Conservation (phyloP, 192 early-diverging fungal genomes). For the Geranomyces michiganensis region DNA sequence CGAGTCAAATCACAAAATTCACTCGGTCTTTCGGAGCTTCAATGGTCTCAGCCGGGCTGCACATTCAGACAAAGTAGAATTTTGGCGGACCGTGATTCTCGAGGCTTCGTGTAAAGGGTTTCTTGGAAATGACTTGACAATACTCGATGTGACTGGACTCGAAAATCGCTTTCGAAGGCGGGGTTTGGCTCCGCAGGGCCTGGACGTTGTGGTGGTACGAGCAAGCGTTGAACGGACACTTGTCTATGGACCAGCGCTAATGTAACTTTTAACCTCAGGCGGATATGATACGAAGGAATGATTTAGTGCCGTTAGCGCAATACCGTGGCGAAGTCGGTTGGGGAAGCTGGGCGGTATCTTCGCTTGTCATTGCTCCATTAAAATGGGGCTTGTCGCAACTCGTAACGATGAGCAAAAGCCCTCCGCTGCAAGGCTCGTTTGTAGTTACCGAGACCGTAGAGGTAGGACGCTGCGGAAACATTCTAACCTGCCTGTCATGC, state of each 20-base stretch:
- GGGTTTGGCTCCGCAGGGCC: slow-evolving; percentile 15
- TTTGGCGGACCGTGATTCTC: slow-evolving; percentile 23
- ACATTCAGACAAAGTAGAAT: slow-evolving; percentile 18
- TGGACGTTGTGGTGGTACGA: slow-evolving; percentile 29
- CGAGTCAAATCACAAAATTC: slow-evolving; percentile 9
- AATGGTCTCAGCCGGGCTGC: slow-evolving; percentile 8
- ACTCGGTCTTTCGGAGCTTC: slow-evolving; percentile 30
- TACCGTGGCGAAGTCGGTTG: slow-evolving; percentile 2
- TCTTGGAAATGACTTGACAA: neutral
- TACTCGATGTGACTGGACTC: slow-evolving; percentile 17
- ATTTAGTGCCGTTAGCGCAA: slow-evolving; percentile 19
- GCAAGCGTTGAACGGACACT: no score
- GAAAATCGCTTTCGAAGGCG: slow-evolving; percentile 21
- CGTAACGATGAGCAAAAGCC: neutral
- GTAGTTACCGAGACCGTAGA: slow-evolving; percentile 16
- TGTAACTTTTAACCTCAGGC: no score
- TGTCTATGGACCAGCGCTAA: neutral
- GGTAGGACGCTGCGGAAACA: neutral
- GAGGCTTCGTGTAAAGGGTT: slow-evolving; percentile 7
- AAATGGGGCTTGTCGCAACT: slow-evolving; percentile 28
- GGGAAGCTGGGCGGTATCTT: slow-evolving; percentile 19
- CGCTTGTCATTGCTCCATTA: slow-evolving; percentile 16
- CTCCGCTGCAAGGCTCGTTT: slow-evolving; percentile 4
- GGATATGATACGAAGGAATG: slow-evolving; percentile 12
- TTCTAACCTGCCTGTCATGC: neutral